Percentiles rank a stretch among this genome's conserved stretches.
These are phyloP conservation scores for Cyanodermella asteris DNA, from an alignment of 2,329 filamentous ascomycete genomes.

Conservation along the genomic window DNA sequence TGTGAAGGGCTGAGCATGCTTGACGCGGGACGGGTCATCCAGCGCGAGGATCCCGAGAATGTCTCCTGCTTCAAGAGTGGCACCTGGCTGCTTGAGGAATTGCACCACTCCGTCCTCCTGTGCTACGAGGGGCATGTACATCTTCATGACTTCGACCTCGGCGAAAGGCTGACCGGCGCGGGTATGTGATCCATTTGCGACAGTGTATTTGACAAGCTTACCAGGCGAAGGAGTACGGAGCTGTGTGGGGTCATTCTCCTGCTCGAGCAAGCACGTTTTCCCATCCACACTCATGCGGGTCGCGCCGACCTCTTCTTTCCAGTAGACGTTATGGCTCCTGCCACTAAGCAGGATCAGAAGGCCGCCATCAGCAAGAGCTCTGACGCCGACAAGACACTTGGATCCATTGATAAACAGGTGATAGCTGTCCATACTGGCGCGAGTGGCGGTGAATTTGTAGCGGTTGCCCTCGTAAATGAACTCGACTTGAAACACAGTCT, in stretches of 20 bases:
- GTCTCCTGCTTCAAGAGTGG: constrained; percentile 92
- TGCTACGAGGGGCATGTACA: constrained; percentile 97
- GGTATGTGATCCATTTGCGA: constrained; percentile 88
- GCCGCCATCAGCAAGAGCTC: constrained; percentile 81
- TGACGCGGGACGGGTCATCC: constrained; percentile 87
- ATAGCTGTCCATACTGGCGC: constrained; percentile 82
- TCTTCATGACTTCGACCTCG: constrained; percentile 99
- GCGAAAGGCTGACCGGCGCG: constrained; percentile 81
- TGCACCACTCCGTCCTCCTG: constrained; percentile 92
- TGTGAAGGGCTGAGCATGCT: constrained; percentile 85
- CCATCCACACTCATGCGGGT: constrained; percentile 90
- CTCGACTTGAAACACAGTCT: constrained; percentile 91
- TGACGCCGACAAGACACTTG: constrained; percentile 81
- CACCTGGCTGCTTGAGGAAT: constrained; percentile 95
- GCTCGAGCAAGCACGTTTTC: constrained; percentile 94
- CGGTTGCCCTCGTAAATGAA: constrained; percentile 95
- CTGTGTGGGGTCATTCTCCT: constrained; percentile 97
- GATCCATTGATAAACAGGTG: constrained; percentile 98
- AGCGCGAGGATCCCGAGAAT: constrained; percentile 93
- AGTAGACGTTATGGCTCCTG: constrained; percentile 95
- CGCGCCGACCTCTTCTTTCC: constrained; percentile 95
- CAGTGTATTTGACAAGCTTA: constrained; percentile 93
- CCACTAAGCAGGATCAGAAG: constrained; percentile 76
- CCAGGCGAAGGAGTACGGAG: constrained; percentile 84
- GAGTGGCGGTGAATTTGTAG: constrained; percentile 95